A percentile compares a stretch with the other conserved stretches of the same genome.
Evolutionary conservation across 805 yeast species (phyloP).

Genomic region (Danielozyma ontarioensis): DNA sequence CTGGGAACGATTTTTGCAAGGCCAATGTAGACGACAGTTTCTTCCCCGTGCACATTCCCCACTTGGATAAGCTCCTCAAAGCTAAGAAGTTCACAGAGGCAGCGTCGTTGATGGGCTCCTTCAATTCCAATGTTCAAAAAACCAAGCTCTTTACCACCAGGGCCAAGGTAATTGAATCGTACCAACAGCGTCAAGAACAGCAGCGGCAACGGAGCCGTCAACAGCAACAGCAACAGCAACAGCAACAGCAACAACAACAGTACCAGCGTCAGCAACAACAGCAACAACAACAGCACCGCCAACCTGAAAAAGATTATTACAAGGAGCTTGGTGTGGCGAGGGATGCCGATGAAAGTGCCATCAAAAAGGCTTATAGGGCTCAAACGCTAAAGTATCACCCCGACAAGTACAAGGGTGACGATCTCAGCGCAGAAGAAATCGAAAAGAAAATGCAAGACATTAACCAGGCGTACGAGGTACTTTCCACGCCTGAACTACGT

Average conservation of each 20-base stretch:
- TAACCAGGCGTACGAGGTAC: constrained; percentile 86
- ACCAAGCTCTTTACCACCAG: constrained; percentile 35
- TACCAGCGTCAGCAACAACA: constrained; percentile 24
- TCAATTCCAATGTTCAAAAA: constrained; percentile 30
- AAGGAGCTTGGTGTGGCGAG: constrained; percentile 64
- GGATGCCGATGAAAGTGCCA: constrained; percentile 64
- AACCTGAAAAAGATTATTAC: constrained; percentile 66
- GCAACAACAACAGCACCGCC: constrained; percentile 21
- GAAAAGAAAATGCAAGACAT: constrained; percentile 87
- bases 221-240: constrained; percentile 33
- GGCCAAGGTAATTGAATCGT: constrained; percentile 23
- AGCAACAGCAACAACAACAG: constrained; percentile 37
- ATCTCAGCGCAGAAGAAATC: constrained; percentile 59
- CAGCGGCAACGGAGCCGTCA: constrained; percentile 27
- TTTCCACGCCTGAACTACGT: constrained; percentile 61
- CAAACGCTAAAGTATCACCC: constrained; percentile 85
- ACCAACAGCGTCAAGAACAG: constrained; percentile 18
- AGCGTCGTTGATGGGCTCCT: constrained; percentile 25
- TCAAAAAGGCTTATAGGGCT: constrained; percentile 76
- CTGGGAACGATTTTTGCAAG: constrained; percentile 21
- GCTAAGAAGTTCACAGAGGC: constrained; percentile 35
- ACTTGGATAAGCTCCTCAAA: constrained; percentile 32
- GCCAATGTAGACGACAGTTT: constrained; percentile 17
- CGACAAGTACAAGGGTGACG: constrained; percentile 74
- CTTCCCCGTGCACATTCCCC: constrained; percentile 34